Conservation (phyloP, 1,139 yeast genomes). For the Debaryomyces sp. region DNA sequence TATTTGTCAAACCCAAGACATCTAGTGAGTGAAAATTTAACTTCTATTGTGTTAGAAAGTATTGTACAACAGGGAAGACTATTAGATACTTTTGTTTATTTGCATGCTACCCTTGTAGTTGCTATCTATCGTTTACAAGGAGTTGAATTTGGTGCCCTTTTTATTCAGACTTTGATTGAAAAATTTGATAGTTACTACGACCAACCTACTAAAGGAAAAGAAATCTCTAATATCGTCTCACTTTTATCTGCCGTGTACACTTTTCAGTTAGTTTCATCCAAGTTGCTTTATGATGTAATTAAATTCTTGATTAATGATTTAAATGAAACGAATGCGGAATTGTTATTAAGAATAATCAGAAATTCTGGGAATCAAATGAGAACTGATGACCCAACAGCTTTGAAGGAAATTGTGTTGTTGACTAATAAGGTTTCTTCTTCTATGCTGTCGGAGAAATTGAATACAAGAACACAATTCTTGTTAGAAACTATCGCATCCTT, state of each 20-base stretch:
- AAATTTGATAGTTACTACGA: slow-evolving; percentile 47
- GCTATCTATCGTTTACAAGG: slow-evolving; percentile 82
- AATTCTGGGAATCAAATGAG: slow-evolving; percentile 85
- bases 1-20: slow-evolving; percentile 75
- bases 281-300: slow-evolving; percentile 76
- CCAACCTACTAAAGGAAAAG: slow-evolving; percentile 45
- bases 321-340: slow-evolving; percentile 74
- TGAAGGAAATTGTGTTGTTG: slow-evolving; percentile 75
- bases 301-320: slow-evolving; percentile 56
- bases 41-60: slow-evolving; percentile 64
- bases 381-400: slow-evolving; percentile 83
- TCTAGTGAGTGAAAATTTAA: slow-evolving; percentile 68
- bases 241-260: slow-evolving; percentile 76
- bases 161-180: slow-evolving; percentile 79
- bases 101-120: slow-evolving; percentile 77
- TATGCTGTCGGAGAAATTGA: slow-evolving; percentile 33
- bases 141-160: slow-evolving; percentile 86
- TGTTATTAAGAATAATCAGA: slow-evolving; percentile 69
- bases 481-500: slow-evolving; percentile 83
- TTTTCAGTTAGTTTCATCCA: slow-evolving; percentile 74
- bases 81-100: slow-evolving; percentile 75
- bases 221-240: slow-evolving; percentile 68
- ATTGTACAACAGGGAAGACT: slow-evolving; percentile 66
- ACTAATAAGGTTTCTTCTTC: slow-evolving; percentile 49
- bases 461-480: slow-evolving; percentile 77